Base-by-base conservation (phyloP, 176 grass and related monocot species). In the Phragmites australis region DNA sequence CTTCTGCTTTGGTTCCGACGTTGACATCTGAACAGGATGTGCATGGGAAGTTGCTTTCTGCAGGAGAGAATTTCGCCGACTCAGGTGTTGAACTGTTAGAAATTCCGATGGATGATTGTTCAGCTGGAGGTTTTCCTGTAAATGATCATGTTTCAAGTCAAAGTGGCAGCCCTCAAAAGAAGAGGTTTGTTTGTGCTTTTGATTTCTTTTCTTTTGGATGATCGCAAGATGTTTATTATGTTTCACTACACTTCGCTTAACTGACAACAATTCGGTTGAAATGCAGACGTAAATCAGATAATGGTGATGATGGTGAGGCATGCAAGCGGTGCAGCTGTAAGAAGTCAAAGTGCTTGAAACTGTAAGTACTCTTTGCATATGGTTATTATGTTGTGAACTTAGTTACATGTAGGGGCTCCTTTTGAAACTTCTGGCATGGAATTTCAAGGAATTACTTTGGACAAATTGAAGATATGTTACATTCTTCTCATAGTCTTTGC, bases 281-380 rank as follows among this genome's bases (percentile, higher is more conserved):
- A 70, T 49, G 32, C 86, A 99, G 96, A 60, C 87, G 84, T 73
- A 99, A 93, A 88, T 53, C 77, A 64, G 93, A 99, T 66, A 95
- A 83, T 67, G 87, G 87, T 18, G 85, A 87, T 72, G 96, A 95
- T 72, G 84, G 88, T 55, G 96, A 95, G 15, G 82, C 90, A 72
- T 99, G 96, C 88, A 99, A 99, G 80, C 88, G 93, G 37, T 99
- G 96, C 84, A 99, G 93, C 78, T 99, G 96, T 75, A 99, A 99
- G 84, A 99, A 99, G 67, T 99, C 96, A 50, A 99, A 99, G 84
- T 99, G 96, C 84, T 84, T 99, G 75, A 99, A 99, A 89, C 87
- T 99, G 96, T 99, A 64, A 71, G 92, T 74, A 25, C 19, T 73
- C 70, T 65, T 89, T 66, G 9, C 21, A 27, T 39, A 27, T 21